phyloP scores from a whole-genome alignment of 176 grass and related monocot species.

The Metroxylon sagu region DNA sequence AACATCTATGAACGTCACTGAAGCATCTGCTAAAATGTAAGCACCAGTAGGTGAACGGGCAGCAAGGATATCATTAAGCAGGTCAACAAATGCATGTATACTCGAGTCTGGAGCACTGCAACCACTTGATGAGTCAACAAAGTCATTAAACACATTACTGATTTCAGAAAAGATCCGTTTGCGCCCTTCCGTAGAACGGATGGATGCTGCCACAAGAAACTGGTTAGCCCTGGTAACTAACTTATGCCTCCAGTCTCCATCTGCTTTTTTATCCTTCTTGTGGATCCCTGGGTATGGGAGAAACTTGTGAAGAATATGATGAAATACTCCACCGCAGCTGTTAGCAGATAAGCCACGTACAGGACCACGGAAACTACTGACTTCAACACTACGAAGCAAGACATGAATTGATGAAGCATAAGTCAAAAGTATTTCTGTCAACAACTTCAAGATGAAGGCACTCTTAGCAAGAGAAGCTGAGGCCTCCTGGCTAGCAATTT shows the following conservation, averaged over 20 bases:
- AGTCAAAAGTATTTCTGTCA: slow-evolving; percentile 89
- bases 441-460: slow-evolving; percentile 69
- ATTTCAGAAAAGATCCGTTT: slow-evolving; percentile 96
- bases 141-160: slow-evolving; percentile 55
- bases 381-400: slow-evolving; percentile 68
- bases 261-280: slow-evolving; percentile 93
- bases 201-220: slow-evolving; percentile 87
- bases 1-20: slow-evolving; percentile 85
- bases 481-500: slow-evolving; percentile 57
- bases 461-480: slow-evolving; percentile 76
- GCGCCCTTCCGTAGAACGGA: slow-evolving; percentile 71
- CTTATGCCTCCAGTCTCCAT: slow-evolving; percentile 95
- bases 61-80: slow-evolving; percentile 90
- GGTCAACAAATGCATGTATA: slow-evolving; percentile 80
- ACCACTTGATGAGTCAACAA: slow-evolving; percentile 40
- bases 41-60: slow-evolving; percentile 90
- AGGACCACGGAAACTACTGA: slow-evolving; percentile 40
- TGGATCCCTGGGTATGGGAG: slow-evolving; percentile 54
- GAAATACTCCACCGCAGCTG: slow-evolving; percentile 56
- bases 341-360: slow-evolving; percentile 18
- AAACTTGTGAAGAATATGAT: slow-evolving; percentile 81
- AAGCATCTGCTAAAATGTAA: slow-evolving; percentile 72
- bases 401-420: slow-evolving; percentile 90
- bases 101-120: slow-evolving; percentile 45
- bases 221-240: slow-evolving; percentile 76